phyloP scores from a whole-genome alignment of 164 flowering plant genomes.

The Kingdonia uniflora region DNA sequence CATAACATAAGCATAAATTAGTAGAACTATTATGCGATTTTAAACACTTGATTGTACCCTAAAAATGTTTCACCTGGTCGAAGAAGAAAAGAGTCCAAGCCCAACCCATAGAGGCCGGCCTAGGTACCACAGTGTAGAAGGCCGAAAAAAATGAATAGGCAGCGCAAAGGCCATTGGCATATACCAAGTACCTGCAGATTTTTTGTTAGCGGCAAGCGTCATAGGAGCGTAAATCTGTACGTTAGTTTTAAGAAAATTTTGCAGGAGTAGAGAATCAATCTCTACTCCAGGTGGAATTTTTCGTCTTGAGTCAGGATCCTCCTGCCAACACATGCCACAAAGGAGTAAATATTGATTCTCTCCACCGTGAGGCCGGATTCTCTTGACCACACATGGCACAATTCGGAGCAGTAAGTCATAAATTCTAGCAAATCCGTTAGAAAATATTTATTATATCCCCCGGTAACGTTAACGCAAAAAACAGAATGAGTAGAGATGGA shows the following conservation, averaged over 20 bases:
- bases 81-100: slow-evolving; percentile 83
- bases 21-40: neutral
- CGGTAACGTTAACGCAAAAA: no score
- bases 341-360: neutral
- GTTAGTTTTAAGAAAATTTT: neutral
- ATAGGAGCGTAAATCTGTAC: no score
- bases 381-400: no score
- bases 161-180: slow-evolving; percentile 86
- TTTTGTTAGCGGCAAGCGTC: no score
- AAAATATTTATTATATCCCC: no score
- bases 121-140: slow-evolving; percentile 41
- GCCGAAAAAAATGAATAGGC: slow-evolving; percentile 90
- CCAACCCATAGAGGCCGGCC: slow-evolving; percentile 33
- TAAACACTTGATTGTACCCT: neutral
- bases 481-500: no score
- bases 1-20: neutral
- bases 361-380: no score
- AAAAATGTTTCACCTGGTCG: slow-evolving; percentile 45
- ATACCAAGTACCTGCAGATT: slow-evolving; percentile 70
- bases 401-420: no score
- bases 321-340: neutral
- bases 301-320: no score
- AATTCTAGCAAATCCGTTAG: no score
- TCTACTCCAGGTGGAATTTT: no score
- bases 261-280: neutral